Percentiles rank a stretch among this genome's conserved stretches.
These are phyloP conservation scores for Tephrocybe sp. DNA, from an alignment of 768 basidiomycete genomes.

Conservation along the genomic window DNA sequence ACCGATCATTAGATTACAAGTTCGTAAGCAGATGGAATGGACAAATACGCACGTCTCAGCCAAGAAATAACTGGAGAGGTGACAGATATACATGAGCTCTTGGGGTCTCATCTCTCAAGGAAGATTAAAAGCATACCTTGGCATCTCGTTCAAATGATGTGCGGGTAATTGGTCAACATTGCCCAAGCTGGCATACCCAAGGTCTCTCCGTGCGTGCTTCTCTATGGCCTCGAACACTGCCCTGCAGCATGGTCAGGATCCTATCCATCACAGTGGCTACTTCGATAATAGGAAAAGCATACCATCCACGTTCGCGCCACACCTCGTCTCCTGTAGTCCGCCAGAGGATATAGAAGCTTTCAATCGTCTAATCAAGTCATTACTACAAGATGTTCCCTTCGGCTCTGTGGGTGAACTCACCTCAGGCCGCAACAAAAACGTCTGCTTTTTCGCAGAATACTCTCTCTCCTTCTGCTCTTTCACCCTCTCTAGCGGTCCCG, in stretches of 20 bases:
- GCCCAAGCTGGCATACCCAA: constrained; percentile 46
- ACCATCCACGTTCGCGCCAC: constrained; percentile 58
- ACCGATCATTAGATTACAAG: neutral
- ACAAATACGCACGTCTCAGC: constrained; percentile 38
- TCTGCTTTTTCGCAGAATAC: constrained; percentile 31
- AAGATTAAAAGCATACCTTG: constrained; percentile 37
- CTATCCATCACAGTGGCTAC: neutral
- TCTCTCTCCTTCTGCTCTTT: constrained; percentile 29
- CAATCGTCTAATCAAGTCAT: constrained; percentile 38
- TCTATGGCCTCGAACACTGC: constrained; percentile 48
- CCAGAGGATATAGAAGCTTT: constrained; percentile 57
- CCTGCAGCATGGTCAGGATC: constrained; percentile 19
- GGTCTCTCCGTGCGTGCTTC: constrained; percentile 39
- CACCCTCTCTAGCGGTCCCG: constrained; percentile 23
- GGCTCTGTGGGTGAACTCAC: constrained; percentile 26
- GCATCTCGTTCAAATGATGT: constrained; percentile 46
- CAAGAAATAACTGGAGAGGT: constrained; percentile 36
- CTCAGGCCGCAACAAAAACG: constrained; percentile 51
- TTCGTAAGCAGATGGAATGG: neutral
- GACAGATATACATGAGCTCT: neutral
- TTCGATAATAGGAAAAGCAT: constrained; percentile 11
- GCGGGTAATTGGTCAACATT: constrained; percentile 34
- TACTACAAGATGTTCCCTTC: neutral
- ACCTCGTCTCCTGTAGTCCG: constrained; percentile 45
- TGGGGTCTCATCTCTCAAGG: neutral